Base-by-base conservation (phyloP, 345 rosid genomes). In the Salix suchowensis region DNA sequence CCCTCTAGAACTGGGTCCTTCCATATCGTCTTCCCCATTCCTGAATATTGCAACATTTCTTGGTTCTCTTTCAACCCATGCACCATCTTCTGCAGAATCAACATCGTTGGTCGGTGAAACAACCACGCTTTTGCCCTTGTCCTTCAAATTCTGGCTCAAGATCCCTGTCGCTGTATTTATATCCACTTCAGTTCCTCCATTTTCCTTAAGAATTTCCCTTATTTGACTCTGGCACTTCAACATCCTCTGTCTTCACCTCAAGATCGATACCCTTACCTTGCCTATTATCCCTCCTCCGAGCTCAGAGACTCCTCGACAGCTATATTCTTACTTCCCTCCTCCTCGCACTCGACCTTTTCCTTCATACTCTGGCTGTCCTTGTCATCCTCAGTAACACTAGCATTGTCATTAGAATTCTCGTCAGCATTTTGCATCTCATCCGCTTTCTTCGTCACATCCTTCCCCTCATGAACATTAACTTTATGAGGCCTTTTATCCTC, bases 1-100 rank as follows among this genome's bases (percentile, higher is more conserved):
- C 94, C 99, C 83, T n/a, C 94, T 84, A 32, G 79, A 78, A 82
- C 96, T 96, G 52, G 92, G 96, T 65, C 91, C 98, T 85, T 89
- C 94, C 74, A 86, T 78, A 76, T 88, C 90, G 79, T 82, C 89
- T 71, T 86, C 91, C 79, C 3, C 70, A 15, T 64, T 82, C 73
- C 73, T 75, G 73, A 75, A 75, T 58, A 80, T 68, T 46, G 76
- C 64, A 12, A 61, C 52, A 81, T 85, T 84, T 70, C 80, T 81
- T 24, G 84, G 50, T 71, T 85, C 90, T 70, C 80, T 79, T 82
- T 84, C 91, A 8, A 81, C 65, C 79, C 85, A 85, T 39, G 71
- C 52, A 48, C 83, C 82, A 77, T 85, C 80, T 66, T 86, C 89
- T 2, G 79, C 73, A 71, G 84, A 80, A 68, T 78, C 91, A 74